These are phyloP conservation scores for Blastobotrys ciferrii DNA, from an alignment of 1,139 yeast genomes.

Conservation along the genomic window DNA sequence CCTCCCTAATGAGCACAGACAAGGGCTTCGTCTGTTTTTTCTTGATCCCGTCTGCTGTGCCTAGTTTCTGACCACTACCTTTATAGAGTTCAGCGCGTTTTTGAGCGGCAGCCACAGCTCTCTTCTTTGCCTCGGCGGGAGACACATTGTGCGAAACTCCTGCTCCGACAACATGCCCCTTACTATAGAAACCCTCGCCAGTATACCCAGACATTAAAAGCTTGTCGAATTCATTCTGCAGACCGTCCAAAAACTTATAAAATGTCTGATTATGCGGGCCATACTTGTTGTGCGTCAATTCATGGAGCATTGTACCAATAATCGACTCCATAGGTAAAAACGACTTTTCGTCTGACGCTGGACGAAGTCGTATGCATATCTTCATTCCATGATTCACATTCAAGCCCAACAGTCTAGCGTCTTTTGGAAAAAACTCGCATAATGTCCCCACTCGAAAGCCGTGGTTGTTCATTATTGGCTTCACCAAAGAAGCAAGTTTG, in stretches of 20 bases:
- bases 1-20: conserved; percentile 55
- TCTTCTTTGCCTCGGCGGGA: conserved; percentile 20
- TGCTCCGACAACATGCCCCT: conserved; percentile 55
- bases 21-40: conserved; percentile 28
- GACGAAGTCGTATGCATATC: conserved; percentile 69
- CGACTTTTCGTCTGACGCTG: conserved; percentile 49
- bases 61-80: conserved; percentile 27
- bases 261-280: conserved; percentile 82
- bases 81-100: conserved; percentile 23
- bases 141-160: conserved; percentile 19
- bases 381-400: conserved; percentile 84
- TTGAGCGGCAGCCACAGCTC: conserved; percentile 22
- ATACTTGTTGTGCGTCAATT: conserved; percentile 71
- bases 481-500: conserved; percentile 36
- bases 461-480: conserved; percentile 69
- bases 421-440: conserved; percentile 84
- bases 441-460: conserved; percentile 64
- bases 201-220: conserved; percentile 47
- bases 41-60: conserved; percentile 24
- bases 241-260: conserved; percentile 61
- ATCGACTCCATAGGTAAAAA: conserved; percentile 69
- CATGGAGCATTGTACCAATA: conserved; percentile 85
- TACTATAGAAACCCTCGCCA: conserved; percentile 47
- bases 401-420: conserved; percentile 65
- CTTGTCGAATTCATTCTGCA: conserved; percentile 57